These are phyloP conservation scores for Colletotrichum sp. DNA, from an alignment of 2,329 filamentous ascomycete genomes.

Conservation along the genomic window DNA sequence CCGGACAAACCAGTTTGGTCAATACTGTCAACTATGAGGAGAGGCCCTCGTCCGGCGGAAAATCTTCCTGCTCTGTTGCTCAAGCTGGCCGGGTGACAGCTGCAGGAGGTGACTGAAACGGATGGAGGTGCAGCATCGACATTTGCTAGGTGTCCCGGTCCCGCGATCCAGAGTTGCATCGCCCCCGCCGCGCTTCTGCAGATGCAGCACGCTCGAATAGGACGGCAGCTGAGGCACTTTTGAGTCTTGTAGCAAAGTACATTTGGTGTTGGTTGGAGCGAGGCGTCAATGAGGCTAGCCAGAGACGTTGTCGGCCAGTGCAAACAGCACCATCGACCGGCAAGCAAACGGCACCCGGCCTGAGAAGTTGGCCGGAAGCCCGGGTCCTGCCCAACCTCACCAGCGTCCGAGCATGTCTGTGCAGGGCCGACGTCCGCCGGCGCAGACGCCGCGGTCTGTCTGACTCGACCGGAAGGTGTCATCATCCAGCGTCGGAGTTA, in stretches of 20 bases:
- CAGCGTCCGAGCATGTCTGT: neutral
- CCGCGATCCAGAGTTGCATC: conserved; percentile 11
- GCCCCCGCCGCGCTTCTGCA: neutral
- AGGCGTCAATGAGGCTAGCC: neutral
- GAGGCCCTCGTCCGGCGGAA: neutral
- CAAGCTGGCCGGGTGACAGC: neutral
- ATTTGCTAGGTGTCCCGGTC: neutral
- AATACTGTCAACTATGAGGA: neutral
- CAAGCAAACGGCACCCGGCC: neutral
- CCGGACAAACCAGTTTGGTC: neutral
- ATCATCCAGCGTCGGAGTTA: neutral
- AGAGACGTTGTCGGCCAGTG: neutral
- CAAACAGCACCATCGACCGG: neutral
- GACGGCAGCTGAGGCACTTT: neutral
- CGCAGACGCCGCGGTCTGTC: neutral
- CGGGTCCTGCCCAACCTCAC: neutral
- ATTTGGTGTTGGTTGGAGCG: neutral
- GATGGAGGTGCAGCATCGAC: conserved; percentile 5
- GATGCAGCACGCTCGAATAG: conserved; percentile 3
- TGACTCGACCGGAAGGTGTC: neutral
- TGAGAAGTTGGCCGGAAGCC: neutral
- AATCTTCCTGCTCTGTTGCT: neutral
- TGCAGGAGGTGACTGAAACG: conserved; percentile 6
- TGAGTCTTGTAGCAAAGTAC: neutral
- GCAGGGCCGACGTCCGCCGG: neutral